Conservation (phyloP, 2,329 filamentous ascomycete genomes). For the Hypoxylon sp. region DNA sequence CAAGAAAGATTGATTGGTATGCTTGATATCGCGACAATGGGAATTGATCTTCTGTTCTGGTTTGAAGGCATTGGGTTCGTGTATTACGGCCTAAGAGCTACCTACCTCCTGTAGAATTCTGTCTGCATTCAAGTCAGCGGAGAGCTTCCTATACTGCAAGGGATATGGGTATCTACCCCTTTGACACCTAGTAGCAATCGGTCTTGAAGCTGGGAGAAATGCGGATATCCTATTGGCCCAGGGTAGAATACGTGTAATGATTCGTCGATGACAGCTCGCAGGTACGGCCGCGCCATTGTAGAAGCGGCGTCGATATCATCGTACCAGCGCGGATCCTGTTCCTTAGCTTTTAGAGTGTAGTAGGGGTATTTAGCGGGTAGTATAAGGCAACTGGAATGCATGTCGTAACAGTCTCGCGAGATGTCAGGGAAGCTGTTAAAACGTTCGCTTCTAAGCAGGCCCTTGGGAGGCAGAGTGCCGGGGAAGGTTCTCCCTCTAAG, state of each 20-base stretch:
- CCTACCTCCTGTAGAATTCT: slow-evolving; percentile 53
- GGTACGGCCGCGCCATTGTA: slow-evolving; percentile 42
- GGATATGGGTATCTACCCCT: slow-evolving; percentile 1
- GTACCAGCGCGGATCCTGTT: slow-evolving; percentile 42
- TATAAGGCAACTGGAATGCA: neutral
- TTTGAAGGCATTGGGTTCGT: slow-evolving; percentile 26
- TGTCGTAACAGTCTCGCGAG: neutral
- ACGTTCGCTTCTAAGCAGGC: slow-evolving; percentile 12
- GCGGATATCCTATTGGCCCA: slow-evolving; percentile 41
- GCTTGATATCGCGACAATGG: slow-evolving; percentile 28
- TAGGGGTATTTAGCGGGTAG: slow-evolving; percentile 1
- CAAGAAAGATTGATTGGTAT: slow-evolving; percentile 40
- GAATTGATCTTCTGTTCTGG: slow-evolving; percentile 37
- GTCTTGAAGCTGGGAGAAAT: slow-evolving; percentile 39
- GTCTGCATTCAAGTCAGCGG: neutral
- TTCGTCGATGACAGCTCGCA: slow-evolving; percentile 39
- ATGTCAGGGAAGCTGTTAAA: slow-evolving; percentile 4
- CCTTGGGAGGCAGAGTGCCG: neutral
- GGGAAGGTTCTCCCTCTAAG: slow-evolving; percentile 9
- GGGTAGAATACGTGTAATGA: slow-evolving; percentile 24
- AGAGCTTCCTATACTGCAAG: neutral
- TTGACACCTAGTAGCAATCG: slow-evolving; percentile 30
- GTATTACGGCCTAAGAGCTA: slow-evolving; percentile 41
- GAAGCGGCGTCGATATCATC: slow-evolving; percentile 43
- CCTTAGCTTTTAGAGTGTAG: slow-evolving; percentile 1